Evolutionary conservation across 768 basidiomycete genomes (phyloP).

Genomic region (Russula brevipes): DNA sequence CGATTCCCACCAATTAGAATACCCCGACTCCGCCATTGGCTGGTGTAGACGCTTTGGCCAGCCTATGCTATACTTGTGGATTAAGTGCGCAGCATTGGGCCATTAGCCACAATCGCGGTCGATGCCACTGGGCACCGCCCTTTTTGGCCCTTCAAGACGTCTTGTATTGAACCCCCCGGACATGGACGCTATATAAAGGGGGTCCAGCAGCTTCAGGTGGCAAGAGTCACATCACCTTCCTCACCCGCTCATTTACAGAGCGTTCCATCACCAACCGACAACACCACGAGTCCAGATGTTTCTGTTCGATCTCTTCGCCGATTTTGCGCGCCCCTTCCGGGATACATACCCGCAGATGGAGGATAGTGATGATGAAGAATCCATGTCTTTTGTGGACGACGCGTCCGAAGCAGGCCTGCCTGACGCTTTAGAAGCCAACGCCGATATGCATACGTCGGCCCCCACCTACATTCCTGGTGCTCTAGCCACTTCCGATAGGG

Average conservation of each 20-base stretch:
- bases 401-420: background rate
- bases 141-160: background rate
- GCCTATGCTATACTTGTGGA: background rate
- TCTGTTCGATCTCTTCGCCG: constrained; percentile 3
- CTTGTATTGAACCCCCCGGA: background rate
- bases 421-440: background rate
- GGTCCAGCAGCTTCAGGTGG: background rate
- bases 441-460: background rate
- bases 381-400: background rate
- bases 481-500: too few relatives aligned
- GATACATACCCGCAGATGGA: background rate
- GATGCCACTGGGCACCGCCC: too few relatives aligned
- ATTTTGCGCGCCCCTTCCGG: constrained; percentile 6
- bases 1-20: too few relatives aligned
- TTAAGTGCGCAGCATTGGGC: background rate
- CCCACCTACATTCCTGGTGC: background rate
- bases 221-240: background rate
- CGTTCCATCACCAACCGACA: background rate
- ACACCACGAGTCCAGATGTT: background rate
- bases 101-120: background rate
- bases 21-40: background rate
- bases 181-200: constrained; percentile 1
- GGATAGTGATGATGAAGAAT: constrained; percentile 14
- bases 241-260: background rate
- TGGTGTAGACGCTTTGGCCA: background rate